phyloP scores from a whole-genome alignment of 2,329 filamentous ascomycete species.

The Raffaelea ambrosiae region DNA sequence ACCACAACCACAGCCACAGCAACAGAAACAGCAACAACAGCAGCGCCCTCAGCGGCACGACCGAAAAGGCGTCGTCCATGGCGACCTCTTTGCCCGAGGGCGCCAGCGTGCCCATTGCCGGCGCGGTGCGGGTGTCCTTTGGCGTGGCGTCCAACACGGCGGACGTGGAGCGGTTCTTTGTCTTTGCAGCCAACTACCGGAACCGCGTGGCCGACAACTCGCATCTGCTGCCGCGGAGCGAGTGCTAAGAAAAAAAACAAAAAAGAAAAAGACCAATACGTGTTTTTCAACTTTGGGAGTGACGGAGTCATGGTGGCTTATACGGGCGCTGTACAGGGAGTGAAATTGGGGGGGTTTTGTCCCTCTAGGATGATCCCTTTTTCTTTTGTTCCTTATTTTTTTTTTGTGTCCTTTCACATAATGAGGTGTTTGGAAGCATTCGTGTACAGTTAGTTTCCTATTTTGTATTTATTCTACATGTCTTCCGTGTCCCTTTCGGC shows the following conservation, averaged over 20 bases:
- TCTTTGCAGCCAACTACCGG: slow-evolving; percentile 23
- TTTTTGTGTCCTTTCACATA: too few species aligned
- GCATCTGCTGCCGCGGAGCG: slow-evolving; percentile 5
- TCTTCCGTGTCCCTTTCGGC: too few species aligned
- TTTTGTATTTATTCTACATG: too few species aligned
- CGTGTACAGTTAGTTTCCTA: too few species aligned
- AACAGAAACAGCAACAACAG: not conserved
- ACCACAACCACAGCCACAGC: too few species aligned
- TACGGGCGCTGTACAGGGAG: too few species aligned
- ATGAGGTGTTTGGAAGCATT: too few species aligned
- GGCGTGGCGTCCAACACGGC: slow-evolving; percentile 25
- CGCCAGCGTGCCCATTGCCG: slow-evolving; percentile 13
- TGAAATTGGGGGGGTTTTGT: too few species aligned
- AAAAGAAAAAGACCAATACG: too few species aligned
- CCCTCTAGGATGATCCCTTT: too few species aligned
- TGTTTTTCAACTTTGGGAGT: not conserved
- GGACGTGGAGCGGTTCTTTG: slow-evolving; percentile 27
- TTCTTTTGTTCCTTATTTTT: too few species aligned
- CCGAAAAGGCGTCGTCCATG: not conserved
- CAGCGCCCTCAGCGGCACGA: not conserved
- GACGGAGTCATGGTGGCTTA: not conserved
- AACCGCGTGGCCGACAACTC: slow-evolving; percentile 16
- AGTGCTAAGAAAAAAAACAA: slow-evolving; percentile 12
- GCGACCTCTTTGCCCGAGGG: too few species aligned
- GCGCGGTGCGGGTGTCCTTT: slow-evolving; percentile 29